A percentile compares a stretch with the other conserved stretches of the same genome.
Evolutionary conservation across 805 yeast genomes (phyloP).

Genomic region (Kluyveromyces siamensis): DNA sequence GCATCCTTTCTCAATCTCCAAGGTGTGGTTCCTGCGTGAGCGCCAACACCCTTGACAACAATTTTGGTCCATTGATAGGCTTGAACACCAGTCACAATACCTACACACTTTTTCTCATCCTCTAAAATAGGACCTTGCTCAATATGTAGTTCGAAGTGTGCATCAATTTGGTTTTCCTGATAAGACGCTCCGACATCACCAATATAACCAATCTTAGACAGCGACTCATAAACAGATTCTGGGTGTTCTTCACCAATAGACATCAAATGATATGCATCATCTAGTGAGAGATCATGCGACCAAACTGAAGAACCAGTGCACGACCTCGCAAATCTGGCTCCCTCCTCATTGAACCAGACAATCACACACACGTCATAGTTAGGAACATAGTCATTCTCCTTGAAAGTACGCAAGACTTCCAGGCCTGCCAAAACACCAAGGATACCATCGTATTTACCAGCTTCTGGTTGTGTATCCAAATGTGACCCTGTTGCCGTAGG

Average conservation of each 20-base stretch:
- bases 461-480: slow-evolving; percentile 70
- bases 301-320: slow-evolving; percentile 61
- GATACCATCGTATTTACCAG: slow-evolving; percentile 70
- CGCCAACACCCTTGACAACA: slow-evolving; percentile 52
- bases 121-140: slow-evolving; percentile 73
- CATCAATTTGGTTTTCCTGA: slow-evolving; percentile 45
- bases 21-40: slow-evolving; percentile 72
- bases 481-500: slow-evolving; percentile 70
- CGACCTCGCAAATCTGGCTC: slow-evolving; percentile 65
- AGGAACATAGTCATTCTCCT: slow-evolving; percentile 50
- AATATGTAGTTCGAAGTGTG: slow-evolving; percentile 68
- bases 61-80: slow-evolving; percentile 56
- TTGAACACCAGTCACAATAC: slow-evolving; percentile 60
- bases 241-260: slow-evolving; percentile 45
- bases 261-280: slow-evolving; percentile 41
- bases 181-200: slow-evolving; percentile 44
- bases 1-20: slow-evolving; percentile 54
- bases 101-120: slow-evolving; percentile 44
- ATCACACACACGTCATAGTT: slow-evolving; percentile 56
- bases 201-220: slow-evolving; percentile 52
- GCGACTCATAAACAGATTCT: slow-evolving; percentile 44
- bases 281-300: slow-evolving; percentile 42
- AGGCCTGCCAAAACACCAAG: slow-evolving; percentile 60
- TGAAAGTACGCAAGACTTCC: slow-evolving; percentile 56
- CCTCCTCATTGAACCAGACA: slow-evolving; percentile 73